Base-by-base conservation (phyloP, 768 basidiomycete genomes). In the Coprinopsis cinerea region DNA sequence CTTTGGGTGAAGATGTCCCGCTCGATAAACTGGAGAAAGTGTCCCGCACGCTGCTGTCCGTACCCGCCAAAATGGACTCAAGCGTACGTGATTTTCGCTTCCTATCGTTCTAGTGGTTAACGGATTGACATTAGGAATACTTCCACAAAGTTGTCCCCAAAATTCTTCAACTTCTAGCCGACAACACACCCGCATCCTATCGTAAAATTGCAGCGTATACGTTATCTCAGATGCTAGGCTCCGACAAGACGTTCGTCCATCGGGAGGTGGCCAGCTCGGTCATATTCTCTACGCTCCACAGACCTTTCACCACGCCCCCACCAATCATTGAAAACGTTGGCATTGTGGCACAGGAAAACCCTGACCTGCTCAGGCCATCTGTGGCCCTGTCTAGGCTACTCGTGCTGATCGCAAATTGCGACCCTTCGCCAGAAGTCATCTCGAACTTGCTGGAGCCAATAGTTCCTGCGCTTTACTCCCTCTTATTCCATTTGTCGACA, bases 21-120 rank as follows among this genome's bases (percentile, higher is more conserved):
- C 58, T 88, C 3, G 79, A 85, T 52, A 88, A 86, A 60, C 71
- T 92, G 24, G 85, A 92, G 51, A 83, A 84, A 48, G 71, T 91
- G 26, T 75, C 87, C 17, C 71, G 69, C 4, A 73, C 89, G 17
- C 61, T 96, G 43, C 72, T 69, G 36, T 67, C 81, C n/a, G 71
- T 83, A 11, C 91, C 92, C 0, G 64, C 75, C 0, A 71, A 67
- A 11, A 76, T 79, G 64, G 64, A 69, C 6, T 61, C 76, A 13
- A 69, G 82, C 67, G 89, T 88, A 57, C 44, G 77, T 59, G 9
- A 30, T 15, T 35, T 7, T 37, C 44, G 37, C 45, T 13, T 24
- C 37, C 2, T 2, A n/a, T n/a, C n/a, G n/a, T n/a, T n/a, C 39
- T 26, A 52, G 44, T 26, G 34, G 55, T 10, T 46, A 44, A 48